Base-by-base conservation (phyloP, 2,329 filamentous ascomycete genomes). In the Paraconiothyrium brasiliense region DNA sequence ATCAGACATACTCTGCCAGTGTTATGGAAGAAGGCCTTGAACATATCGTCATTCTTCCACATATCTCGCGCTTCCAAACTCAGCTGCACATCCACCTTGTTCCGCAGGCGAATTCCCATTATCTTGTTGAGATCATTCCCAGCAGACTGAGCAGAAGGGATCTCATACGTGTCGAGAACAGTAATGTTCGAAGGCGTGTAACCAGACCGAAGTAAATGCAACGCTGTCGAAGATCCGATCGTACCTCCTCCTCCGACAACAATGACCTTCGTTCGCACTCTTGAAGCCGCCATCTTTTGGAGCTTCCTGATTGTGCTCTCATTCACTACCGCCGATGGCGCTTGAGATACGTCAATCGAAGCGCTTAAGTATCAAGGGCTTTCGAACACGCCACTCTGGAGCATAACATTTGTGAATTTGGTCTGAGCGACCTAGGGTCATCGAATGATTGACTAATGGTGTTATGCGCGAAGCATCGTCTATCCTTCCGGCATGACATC, bases 41-140 rank as follows among this genome's bases (percentile, higher is more conserved):
- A 84, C 3, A 84, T 60, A 2, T 80, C 75, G 61, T 84, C 83
- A 24, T 74, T 73, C 13, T 73, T 76, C 83, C 83, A 84, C 76
- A 77, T 77, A 37, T 80, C 68, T 30, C 79, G 66, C 32, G 73
- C 72, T 57, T 75, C 73, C 24, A 76, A 56, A 56, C 71, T 74
- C 41, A 76, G 39, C 50, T 80, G 69, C 5, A 72, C 58, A 44
- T 78, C 71, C 43, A 80, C 81, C 68, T 76, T 79, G 59, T 71
- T 82, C 74, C 78, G 76, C 20, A 81, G 37, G 37, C 72, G 68
- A 43, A 76, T 66, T 2, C 72, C 71, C 79, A 80, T 78, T 58
- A 84, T 84, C 61, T 84, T 84, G 66, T 84, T 84, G 44, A 84
- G 72, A 64, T 84, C 83, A 71, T 84, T 84, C n/a, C 82, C 83